A percentile compares a stretch with the other conserved stretches of the same genome.
Conservation (phyloP, 805 yeast species). For the Metschnikowia baotianmanensis region DNA sequence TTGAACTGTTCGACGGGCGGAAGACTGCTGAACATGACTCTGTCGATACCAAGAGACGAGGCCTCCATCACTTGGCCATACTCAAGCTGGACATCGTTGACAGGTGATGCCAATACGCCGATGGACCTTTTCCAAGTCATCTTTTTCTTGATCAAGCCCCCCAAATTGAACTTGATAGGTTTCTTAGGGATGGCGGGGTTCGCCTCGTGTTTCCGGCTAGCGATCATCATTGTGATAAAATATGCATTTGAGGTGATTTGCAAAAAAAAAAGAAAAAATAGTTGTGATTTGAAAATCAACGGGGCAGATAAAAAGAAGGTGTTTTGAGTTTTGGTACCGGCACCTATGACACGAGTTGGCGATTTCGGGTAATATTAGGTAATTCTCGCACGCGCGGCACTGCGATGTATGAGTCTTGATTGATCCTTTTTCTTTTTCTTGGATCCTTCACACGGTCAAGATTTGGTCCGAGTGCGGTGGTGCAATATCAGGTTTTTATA, state of each 20-base stretch:
- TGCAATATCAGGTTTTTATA: no score
- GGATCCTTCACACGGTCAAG: no score
- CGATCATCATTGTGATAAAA: conserved; percentile 14
- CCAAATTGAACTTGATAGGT: conserved; percentile 18
- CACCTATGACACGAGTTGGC: no score
- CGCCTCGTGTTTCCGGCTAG: conserved; percentile 16
- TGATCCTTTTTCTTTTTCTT: no score
- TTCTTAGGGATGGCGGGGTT: conserved; percentile 10
- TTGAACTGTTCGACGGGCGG: background rate
- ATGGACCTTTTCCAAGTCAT: conserved; percentile 18
- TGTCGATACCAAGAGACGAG: background rate
- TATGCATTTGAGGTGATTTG: background rate
- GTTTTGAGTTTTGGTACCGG: no score
- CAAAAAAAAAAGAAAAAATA: no score
- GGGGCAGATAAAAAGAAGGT: no score
- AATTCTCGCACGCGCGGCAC: no score
- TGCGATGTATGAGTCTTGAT: no score
- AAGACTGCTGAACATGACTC: background rate
- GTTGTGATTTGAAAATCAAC: no score
- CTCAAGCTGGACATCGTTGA: conserved; percentile 8
- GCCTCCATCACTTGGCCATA: background rate
- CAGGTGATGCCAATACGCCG: conserved; percentile 13
- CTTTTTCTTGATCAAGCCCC: conserved; percentile 19
- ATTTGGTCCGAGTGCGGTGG: background rate
- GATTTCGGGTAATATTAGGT: no score